Evolutionary conservation across 768 basidiomycete species (phyloP).

Genomic region (Termitomyces sp.): DNA sequence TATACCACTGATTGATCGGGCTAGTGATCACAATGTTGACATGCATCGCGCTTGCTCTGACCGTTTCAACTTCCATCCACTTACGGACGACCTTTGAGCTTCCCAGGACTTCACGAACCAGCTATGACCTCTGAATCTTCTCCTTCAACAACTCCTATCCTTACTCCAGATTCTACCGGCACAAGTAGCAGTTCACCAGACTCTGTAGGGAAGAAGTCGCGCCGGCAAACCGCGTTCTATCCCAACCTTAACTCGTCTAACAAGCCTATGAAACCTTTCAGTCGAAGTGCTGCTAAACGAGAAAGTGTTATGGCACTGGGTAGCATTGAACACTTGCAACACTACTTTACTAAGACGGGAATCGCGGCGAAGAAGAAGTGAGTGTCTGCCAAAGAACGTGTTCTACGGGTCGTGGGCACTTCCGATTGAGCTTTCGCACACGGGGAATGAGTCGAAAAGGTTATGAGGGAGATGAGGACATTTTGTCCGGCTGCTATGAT

Average conservation of each 20-base stretch:
- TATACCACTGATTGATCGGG: background rate
- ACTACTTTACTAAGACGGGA: slow-evolving; percentile 90
- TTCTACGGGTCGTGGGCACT: background rate
- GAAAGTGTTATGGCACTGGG: slow-evolving; percentile 92
- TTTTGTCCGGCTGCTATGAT: background rate
- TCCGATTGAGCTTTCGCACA: background rate
- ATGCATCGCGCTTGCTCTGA: background rate
- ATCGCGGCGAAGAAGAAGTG: slow-evolving; percentile 68
- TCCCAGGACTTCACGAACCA: background rate
- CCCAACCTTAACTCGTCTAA: slow-evolving; percentile 65
- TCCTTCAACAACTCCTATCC: slow-evolving; percentile 43
- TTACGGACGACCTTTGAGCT: background rate
- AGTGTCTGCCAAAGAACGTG: slow-evolving; percentile 22
- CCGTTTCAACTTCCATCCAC: slow-evolving; percentile 7
- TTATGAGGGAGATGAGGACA: background rate
- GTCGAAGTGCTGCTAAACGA: slow-evolving; percentile 85
- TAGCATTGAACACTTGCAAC: slow-evolving; percentile 94
- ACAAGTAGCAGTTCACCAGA: slow-evolving; percentile 19
- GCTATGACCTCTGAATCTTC: slow-evolving; percentile 37
- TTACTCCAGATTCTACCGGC: slow-evolving; percentile 61
- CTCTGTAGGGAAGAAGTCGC: slow-evolving; percentile 35
- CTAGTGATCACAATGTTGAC: slow-evolving; percentile 2
- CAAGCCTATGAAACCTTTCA: slow-evolving; percentile 81
- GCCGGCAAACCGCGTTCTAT: slow-evolving; percentile 74
- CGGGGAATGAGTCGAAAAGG: background rate